Percentiles rank a stretch among this genome's conserved stretches.
These are phyloP conservation scores for Paramecium biaurelia DNA, from an alignment of 73 alveolate species.

Conservation along the genomic window DNA sequence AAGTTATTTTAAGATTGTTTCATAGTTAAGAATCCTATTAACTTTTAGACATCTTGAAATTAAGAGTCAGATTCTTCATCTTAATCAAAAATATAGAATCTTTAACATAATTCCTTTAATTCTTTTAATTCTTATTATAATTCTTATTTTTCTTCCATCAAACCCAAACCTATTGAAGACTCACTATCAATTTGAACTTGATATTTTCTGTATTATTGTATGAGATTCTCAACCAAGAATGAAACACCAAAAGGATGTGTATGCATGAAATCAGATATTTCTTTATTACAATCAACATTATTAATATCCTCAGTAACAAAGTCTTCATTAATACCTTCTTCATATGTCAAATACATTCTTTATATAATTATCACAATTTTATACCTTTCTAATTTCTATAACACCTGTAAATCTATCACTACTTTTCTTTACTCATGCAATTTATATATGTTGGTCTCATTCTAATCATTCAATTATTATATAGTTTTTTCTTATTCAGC, in stretches of 20 bases:
- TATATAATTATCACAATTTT: neutral
- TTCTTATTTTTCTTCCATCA: conserved; percentile 3
- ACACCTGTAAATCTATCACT: neutral
- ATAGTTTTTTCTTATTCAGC: conserved; percentile 1
- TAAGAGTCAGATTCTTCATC: neutral
- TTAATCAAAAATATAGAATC: neutral
- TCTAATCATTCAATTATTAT: neutral
- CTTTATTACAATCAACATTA: neutral
- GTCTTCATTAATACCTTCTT: neutral
- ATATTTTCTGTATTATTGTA: neutral
- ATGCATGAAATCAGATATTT: conserved; percentile 13
- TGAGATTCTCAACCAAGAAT: neutral
- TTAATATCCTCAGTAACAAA: neutral
- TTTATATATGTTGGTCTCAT: neutral
- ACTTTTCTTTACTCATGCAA: neutral
- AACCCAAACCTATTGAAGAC: neutral
- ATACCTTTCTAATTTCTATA: conserved; percentile 2
- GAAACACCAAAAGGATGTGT: conserved; percentile 5
- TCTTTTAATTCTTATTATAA: neutral
- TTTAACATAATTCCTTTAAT: neutral
- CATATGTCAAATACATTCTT: neutral
- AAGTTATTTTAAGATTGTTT: neutral
- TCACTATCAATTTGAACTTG: neutral
- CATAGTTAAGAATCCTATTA: neutral
- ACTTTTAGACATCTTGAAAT: neutral